Percentiles rank a stretch among this genome's conserved stretches.
Evolutionary conservation across 1,284 basidiomycete genomes (phyloP).

Genomic region (Coniferiporia weirii): DNA sequence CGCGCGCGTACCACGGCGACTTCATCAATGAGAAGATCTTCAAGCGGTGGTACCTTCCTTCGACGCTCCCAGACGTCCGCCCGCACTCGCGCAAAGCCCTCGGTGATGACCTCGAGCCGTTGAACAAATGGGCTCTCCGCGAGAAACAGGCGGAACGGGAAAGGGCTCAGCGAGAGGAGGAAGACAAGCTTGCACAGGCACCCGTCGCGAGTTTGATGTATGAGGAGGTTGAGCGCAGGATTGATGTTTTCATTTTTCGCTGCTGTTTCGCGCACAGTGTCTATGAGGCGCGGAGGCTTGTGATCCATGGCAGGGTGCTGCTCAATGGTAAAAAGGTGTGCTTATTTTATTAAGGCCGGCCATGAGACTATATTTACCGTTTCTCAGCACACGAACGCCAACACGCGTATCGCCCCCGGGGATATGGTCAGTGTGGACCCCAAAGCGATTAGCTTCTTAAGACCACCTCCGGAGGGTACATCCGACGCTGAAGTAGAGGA

Average conservation of each 20-base stretch:
- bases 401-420: slow-evolving; percentile 88
- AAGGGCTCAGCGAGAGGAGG: slow-evolving; percentile 44
- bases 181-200: slow-evolving; percentile 58
- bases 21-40: slow-evolving; percentile 90
- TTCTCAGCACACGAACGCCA: slow-evolving; percentile 74
- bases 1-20: slow-evolving; percentile 95
- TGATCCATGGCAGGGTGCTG: slow-evolving; percentile 84
- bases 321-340: slow-evolving; percentile 87
- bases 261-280: slow-evolving; percentile 88
- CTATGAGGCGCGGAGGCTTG: slow-evolving; percentile 83
- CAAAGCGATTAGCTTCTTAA: slow-evolving; percentile 72
- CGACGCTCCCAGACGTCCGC: slow-evolving; percentile 81
- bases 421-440: slow-evolving; percentile 93
- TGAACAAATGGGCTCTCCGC: slow-evolving; percentile 56
- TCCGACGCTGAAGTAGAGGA: slow-evolving; percentile 22
- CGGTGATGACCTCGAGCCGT: slow-evolving; percentile 36
- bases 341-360: not conserved
- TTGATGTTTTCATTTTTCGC: slow-evolving; percentile 91
- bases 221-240: slow-evolving; percentile 85
- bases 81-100: slow-evolving; percentile 39
- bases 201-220: slow-evolving; percentile 92
- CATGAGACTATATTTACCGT: not conserved
- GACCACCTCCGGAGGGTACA: slow-evolving; percentile 28
- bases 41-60: slow-evolving; percentile 93
- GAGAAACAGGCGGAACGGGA: slow-evolving; percentile 42